Evolutionary conservation across 78 protist genomes (phyloP).

Genomic region (Pelomyxa schiedti): DNA sequence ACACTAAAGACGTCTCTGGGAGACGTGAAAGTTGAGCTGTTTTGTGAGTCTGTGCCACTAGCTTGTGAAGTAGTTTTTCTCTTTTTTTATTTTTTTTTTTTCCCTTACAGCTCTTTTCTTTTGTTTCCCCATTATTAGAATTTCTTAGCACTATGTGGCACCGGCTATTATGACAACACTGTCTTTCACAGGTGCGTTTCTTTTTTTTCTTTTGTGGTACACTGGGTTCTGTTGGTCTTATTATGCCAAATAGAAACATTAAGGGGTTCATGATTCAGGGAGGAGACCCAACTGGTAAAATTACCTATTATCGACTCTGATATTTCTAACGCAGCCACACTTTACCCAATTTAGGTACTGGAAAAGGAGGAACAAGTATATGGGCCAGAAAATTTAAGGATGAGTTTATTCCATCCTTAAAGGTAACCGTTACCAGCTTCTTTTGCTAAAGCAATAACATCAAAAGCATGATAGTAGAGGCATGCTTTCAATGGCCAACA

Average conservation of each 20-base stretch:
- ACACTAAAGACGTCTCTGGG: conserved; percentile 73
- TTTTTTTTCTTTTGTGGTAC: not conserved
- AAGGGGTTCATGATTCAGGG: conserved; percentile 78
- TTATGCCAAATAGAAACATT: conserved; percentile 47
- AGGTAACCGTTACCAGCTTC: conserved; percentile 12
- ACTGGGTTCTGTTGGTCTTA: no score
- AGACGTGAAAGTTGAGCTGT: conserved; percentile 76
- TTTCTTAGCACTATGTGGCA: conserved; percentile 82
- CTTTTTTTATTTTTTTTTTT: not conserved
- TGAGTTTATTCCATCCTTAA: conserved; percentile 54
- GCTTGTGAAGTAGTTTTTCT: conserved; percentile 34
- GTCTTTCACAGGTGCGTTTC: conserved; percentile 47
- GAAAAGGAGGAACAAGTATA: conserved; percentile 74
- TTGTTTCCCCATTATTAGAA: conserved; percentile 30
- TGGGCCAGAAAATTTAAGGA: conserved; percentile 70
- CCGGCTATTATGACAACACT: conserved; percentile 73
- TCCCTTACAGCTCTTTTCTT: no score
- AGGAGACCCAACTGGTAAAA: conserved; percentile 86
- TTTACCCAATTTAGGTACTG: no score
- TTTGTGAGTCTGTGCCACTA: conserved; percentile 56
- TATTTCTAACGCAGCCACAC: not conserved
- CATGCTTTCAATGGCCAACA: conserved; percentile 70
- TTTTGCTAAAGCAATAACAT: not conserved
- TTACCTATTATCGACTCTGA: not conserved
- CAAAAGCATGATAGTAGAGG: conserved; percentile 50